A percentile compares a stretch with the other conserved stretches of the same genome.
phyloP scores from a whole-genome alignment of 129 eudicot genomes.

The Helichrysum umbraculigerum region DNA sequence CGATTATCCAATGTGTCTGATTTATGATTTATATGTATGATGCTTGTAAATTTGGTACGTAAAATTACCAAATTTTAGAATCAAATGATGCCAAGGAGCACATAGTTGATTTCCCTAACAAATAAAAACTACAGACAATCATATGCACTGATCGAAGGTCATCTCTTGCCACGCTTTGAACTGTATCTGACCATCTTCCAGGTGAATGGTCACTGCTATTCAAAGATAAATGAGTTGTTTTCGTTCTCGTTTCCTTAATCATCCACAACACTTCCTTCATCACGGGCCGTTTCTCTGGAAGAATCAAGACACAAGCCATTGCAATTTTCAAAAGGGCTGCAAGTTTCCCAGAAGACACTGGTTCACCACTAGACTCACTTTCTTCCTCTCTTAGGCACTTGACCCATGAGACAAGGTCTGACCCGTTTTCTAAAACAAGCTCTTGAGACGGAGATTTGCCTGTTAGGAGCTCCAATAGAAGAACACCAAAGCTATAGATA shows the following conservation, averaged over 20 bases:
- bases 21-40: not conserved
- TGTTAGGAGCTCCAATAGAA: conserved; percentile 73
- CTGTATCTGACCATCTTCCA: conserved; percentile 95
- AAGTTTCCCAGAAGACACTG: conserved; percentile 58
- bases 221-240: conserved; percentile 61
- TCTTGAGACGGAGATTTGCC: conserved; percentile 82
- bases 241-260: conserved; percentile 69
- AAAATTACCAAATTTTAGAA: not conserved
- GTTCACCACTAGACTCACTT: conserved; percentile 62
- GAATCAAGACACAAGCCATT: conserved; percentile 59
- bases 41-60: not conserved
- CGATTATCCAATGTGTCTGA: not conserved
- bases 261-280: conserved; percentile 77
- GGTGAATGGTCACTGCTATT: conserved; percentile 96
- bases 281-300: conserved; percentile 56
- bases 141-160: conserved; percentile 73
- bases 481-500: conserved; percentile 77
- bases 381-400: conserved; percentile 68
- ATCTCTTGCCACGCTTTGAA: conserved; percentile 83
- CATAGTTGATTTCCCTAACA: not conserved
- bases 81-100: not conserved
- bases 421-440: conserved; percentile 69
- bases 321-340: conserved; percentile 66
- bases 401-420: conserved; percentile 80
- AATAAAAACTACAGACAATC: conserved; percentile 26